Evolutionary conservation across 768 basidiomycete species (phyloP), one percentile per base, ranked within the genome.

Genomic region (Hortiboletus flavorubellus): DNA sequence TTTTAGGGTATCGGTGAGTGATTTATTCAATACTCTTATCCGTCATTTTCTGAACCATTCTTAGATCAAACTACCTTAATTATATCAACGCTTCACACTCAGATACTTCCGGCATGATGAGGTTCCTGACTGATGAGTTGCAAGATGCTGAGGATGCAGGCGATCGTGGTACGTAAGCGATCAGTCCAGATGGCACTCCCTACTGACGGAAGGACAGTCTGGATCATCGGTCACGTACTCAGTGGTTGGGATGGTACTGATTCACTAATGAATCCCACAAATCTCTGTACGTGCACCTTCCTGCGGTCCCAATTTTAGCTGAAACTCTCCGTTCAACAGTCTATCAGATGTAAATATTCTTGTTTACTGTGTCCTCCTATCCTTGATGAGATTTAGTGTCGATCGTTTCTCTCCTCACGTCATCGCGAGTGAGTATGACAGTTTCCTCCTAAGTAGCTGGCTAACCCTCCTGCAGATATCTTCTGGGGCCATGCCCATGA

Each of bases 401-500:
- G 87, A 89, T 61, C 84, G 87, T n/a, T 89, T 78, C 68, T 84
- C 86, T 8, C 87, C 87, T 31, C 87, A 89, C 61, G 87, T 89
- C 51, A 86, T 89, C 57, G 84, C 86, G 42, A 85, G 85, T 87
- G 50, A 41, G 85, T 76, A 41, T 11, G n/a, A 14, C 30, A 23
- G 37, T 29, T 46, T 16, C 16, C 9, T n/a, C 29, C 2, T 33
- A 23, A 40, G 40, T 8, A 46, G 18, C 16, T 58, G 40, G 54
- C 55, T 58, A 62, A 59, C 53, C 48, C 49, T 46, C 29, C 39
- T 48, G 38, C 51, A 84, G 86, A 81, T 59, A 81, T 89, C n/a
- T 89, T 90, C 75, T 91, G 77, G 64, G 89, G 89, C 7, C 89
- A 91, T 62, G 82, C 84, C 0, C 87, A 90, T 53, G 85, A 89